Evolutionary conservation across 148 eudicot species (phyloP).

Genomic region (Diospyros kaki): DNA sequence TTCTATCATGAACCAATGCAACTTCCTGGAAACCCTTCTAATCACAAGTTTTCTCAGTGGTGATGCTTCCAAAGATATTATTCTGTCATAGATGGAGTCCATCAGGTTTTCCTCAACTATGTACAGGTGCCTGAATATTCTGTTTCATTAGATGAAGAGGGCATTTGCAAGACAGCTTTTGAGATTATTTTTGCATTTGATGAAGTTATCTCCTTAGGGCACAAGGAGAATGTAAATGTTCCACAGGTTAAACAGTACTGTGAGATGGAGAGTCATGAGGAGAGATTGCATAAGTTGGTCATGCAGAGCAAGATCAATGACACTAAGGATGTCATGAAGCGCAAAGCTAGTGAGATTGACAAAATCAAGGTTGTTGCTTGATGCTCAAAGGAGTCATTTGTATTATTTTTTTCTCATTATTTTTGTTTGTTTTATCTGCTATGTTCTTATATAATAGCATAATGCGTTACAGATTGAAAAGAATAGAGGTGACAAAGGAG

Average conservation of each 20-base stretch:
- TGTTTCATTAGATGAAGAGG: constrained; percentile 80
- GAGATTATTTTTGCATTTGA: constrained; percentile 91
- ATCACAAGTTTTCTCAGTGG: not conserved
- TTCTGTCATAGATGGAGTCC: not conserved
- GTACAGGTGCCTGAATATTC: constrained; percentile 84
- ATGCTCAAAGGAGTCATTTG: not conserved
- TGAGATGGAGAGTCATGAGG: constrained; percentile 99
- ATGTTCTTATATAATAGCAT: not conserved
- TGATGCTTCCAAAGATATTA: not conserved
- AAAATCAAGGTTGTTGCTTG: constrained; percentile 64
- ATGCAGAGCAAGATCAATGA: constrained; percentile 85
- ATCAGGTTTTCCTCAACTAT: constrained; percentile 43
- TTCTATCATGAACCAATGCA: not conserved
- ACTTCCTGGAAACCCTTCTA: not conserved
- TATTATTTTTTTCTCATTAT: not conserved
- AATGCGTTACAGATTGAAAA: constrained; percentile 59
- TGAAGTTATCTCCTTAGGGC: constrained; percentile 86
- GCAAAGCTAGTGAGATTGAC: constrained; percentile 90
- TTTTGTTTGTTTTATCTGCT: not conserved
- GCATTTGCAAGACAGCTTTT: constrained; percentile 74
- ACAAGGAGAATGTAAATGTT: constrained; percentile 90
- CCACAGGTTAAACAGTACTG: constrained; percentile 91
- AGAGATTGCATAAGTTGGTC: constrained; percentile 87
- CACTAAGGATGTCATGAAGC: constrained; percentile 92
- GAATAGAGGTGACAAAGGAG: constrained; percentile 71